Evolutionary conservation across 148 eudicot genomes (phyloP).

Genomic region (Spergularia bocconei): DNA sequence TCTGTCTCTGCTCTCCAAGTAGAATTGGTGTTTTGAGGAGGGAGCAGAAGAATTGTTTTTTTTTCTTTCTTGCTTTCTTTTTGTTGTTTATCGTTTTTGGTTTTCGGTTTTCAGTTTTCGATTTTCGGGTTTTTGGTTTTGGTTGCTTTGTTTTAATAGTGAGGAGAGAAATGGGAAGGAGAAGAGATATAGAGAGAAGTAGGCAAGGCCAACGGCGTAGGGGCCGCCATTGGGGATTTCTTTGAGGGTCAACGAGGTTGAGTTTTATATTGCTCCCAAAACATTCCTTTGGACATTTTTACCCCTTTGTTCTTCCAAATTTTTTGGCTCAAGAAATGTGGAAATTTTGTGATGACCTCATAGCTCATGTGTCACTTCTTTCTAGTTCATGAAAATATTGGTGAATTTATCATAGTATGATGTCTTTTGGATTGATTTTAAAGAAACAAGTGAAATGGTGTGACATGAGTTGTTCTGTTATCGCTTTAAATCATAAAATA

Average conservation of each 20-base stretch:
- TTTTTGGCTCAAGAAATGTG: neutral
- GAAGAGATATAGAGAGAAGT: constrained; percentile 7
- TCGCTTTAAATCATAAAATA: no score
- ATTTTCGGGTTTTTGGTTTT: constrained; percentile 25
- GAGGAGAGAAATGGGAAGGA: constrained; percentile 14
- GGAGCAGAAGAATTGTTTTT: neutral
- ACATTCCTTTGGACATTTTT: constrained; percentile 40
- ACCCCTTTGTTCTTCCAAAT: constrained; percentile 28
- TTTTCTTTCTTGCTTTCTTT: neutral
- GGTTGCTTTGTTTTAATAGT: constrained; percentile 35
- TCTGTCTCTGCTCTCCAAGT: constrained; percentile 28
- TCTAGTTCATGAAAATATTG: neutral
- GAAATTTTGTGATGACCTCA: neutral
- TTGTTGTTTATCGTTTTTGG: neutral
- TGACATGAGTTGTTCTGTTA: no score
- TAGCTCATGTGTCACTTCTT: neutral
- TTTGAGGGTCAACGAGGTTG: constrained; percentile 58
- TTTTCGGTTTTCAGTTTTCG: constrained; percentile 24
- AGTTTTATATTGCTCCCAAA: constrained; percentile 27
- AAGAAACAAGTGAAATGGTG: no score
- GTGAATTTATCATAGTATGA: no score
- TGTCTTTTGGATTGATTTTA: no score
- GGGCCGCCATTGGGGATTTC: constrained; percentile 54
- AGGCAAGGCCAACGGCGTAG: constrained; percentile 63
- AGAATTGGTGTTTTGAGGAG: neutral